Base-by-base conservation (phyloP, 352 stramenopile species). In the Globisporangium echinulatum region DNA sequence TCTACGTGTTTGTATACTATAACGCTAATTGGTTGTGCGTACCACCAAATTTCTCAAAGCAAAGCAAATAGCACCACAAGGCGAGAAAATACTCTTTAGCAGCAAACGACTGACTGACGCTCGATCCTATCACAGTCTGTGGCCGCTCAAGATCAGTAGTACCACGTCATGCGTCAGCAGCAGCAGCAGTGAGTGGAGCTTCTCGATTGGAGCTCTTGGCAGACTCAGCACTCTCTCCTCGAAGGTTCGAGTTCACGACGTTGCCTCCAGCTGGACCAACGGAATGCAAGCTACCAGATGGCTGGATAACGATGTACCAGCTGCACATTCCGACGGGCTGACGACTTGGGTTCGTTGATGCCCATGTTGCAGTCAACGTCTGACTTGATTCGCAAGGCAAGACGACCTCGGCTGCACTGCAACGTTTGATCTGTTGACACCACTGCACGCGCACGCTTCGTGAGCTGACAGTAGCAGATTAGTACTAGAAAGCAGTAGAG, bases 231-330 rank as follows among this genome's bases (percentile, higher is more conserved):
- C 25, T 33, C 25, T 33, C 25, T 33, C 25, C 25, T 33, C 25
- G 25, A 33, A 33, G 25, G 36, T 33, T 59, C 54, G 54, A 33
- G 42, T 47, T 3, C 40, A 44, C 8, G 4, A 11, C 11, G 40
- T 5, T 44, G 40, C 25, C 40, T 44, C 42, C 43, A 37, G 54
- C 19, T 17, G 55, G 46, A 53, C 55, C 55, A 25, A 48, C 55
- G 46, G 55, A 60, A 60, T 44, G 33, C 51, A 14, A 33, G 55
- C 3, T 19, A 36, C 55, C 55, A 63, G 36, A 44, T 63, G 58
- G 43, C n/a, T 63, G 58, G 58, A 42, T 63, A 36, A 25, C 7
- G 5, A 62, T 38, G 47, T 33, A 7, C 48, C 51, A 40, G 56
- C 58, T 46, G 50, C 8, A 8, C 49, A 46, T 63, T 52, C 39